Evolutionary conservation across 768 basidiomycete genomes (phyloP).

Genomic region (Pisolithus orientalis): DNA sequence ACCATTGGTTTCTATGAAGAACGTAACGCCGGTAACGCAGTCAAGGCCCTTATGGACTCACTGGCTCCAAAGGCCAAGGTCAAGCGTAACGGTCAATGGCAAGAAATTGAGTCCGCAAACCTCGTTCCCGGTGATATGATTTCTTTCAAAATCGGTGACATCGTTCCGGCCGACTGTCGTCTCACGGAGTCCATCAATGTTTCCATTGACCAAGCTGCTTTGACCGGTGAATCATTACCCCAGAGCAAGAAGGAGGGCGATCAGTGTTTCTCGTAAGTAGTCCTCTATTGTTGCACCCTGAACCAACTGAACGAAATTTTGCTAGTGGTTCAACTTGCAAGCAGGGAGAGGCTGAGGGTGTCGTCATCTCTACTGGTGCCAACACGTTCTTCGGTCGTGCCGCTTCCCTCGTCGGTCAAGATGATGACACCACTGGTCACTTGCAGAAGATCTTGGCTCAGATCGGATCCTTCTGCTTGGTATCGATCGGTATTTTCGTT

Average conservation of each 20-base stretch:
- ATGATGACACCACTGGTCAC: slow-evolving; percentile 97
- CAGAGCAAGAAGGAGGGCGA: slow-evolving; percentile 88
- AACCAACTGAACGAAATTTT: slow-evolving; percentile 1
- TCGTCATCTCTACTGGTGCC: slow-evolving; percentile 95
- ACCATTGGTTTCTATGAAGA: slow-evolving; percentile 98
- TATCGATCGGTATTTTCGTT: slow-evolving; percentile 95
- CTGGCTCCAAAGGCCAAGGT: slow-evolving; percentile 97
- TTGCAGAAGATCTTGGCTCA: slow-evolving; percentile 98
- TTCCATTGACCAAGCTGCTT: slow-evolving; percentile 96
- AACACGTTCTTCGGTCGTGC: slow-evolving; percentile 99
- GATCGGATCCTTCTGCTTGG: slow-evolving; percentile 95
- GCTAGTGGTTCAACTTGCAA: slow-evolving; percentile 92
- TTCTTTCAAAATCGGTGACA: slow-evolving; percentile 98
- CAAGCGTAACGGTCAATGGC: slow-evolving; percentile 79
- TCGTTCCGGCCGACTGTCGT: slow-evolving; percentile 97
- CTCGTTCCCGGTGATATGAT: slow-evolving; percentile 96
- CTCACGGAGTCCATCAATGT: slow-evolving; percentile 95
- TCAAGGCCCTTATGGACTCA: slow-evolving; percentile 99
- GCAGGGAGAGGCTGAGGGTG: slow-evolving; percentile 97
- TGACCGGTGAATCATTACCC: slow-evolving; percentile 96
- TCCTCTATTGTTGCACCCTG: neutral
- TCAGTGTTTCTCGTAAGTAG: slow-evolving; percentile 93
- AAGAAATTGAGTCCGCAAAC: slow-evolving; percentile 82
- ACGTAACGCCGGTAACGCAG: slow-evolving; percentile 94
- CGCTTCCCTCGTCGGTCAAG: slow-evolving; percentile 93